Percentiles rank a stretch among this genome's conserved stretches.
These are phyloP conservation scores for Pyrenochaeta sp. DNA, from an alignment of 2,329 filamentous ascomycete genomes.

Conservation along the genomic window DNA sequence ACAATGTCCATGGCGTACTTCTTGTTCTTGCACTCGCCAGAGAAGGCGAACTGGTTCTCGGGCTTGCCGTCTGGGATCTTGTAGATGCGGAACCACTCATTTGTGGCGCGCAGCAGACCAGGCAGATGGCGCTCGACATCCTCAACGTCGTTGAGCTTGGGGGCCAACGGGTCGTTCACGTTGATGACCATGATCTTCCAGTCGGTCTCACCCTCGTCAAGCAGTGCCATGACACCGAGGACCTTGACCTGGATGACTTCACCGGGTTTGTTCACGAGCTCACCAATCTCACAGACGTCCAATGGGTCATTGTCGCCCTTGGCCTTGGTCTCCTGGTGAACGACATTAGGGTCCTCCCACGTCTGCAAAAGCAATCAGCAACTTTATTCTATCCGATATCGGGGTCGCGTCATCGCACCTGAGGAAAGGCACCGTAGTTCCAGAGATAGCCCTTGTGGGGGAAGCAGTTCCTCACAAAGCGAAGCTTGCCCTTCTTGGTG, in stretches of 20 bases:
- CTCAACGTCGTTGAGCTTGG: conserved; percentile 98
- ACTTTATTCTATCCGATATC: conserved; percentile 34
- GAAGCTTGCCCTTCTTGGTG: conserved; percentile 99
- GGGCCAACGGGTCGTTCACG: conserved; percentile 92
- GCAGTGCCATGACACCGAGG: conserved; percentile 97
- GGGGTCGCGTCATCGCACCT: conserved; percentile 66
- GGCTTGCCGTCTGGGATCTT: conserved; percentile 99
- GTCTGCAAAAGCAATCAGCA: conserved; percentile 68
- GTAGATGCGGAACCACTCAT: conserved; percentile 99
- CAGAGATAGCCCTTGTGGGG: conserved; percentile 99
- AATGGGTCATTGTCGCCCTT: conserved; percentile 99
- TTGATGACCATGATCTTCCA: conserved; percentile 99
- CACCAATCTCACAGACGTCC: conserved; percentile 99
- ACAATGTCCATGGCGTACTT: conserved; percentile 96
- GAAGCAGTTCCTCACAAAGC: conserved; percentile 99
- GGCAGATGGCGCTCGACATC: conserved; percentile 98
- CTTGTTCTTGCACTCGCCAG: conserved; percentile 99
- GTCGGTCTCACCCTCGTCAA: conserved; percentile 99
- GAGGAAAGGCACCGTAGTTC: conserved; percentile 99
- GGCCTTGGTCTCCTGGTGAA: conserved; percentile 99
- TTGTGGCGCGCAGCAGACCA: conserved; percentile 94
- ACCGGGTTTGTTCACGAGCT: conserved; percentile 93
- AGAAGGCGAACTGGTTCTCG: conserved; percentile 99
- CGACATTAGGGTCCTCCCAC: conserved; percentile 96
- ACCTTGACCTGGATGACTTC: conserved; percentile 99